A percentile compares a stretch with the other conserved stretches of the same genome.
Conservation (phyloP, 2,329 filamentous ascomycete genomes). For the Fusarium clavum region DNA sequence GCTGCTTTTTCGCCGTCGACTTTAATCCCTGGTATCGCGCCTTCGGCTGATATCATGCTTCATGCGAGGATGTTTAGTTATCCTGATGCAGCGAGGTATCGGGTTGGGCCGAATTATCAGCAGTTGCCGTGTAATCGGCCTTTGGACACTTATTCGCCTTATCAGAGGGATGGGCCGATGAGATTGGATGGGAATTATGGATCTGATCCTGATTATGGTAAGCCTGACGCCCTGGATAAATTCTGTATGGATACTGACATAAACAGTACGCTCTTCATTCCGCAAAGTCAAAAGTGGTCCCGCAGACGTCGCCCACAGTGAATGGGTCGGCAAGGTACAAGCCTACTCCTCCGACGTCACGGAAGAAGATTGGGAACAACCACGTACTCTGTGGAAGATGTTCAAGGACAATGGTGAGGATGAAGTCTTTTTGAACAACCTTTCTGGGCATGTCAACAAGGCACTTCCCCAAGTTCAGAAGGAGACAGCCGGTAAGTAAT, state of each 20-base stretch:
- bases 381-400: neutral
- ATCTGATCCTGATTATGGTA: conserved; percentile 3
- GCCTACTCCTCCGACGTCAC: neutral
- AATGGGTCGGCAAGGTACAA: conserved; percentile 1
- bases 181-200: neutral
- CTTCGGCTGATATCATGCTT: conserved; percentile 59
- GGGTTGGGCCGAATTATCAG: conserved; percentile 64
- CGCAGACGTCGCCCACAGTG: conserved; percentile 1
- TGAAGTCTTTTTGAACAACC: neutral
- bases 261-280: neutral
- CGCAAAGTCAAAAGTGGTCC: conserved; percentile 3
- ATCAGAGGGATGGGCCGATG: neutral
- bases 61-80: conserved; percentile 64
- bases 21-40: conserved; percentile 63
- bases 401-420: neutral
- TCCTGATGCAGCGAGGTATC: conserved; percentile 62
- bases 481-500: neutral
- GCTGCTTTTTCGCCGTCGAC: conserved; percentile 63
- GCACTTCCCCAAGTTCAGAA: neutral
- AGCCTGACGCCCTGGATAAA: no score
- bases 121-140: conserved; percentile 55
- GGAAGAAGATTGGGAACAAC: conserved; percentile 9
- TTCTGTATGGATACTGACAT: neutral
- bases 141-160: neutral
- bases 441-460: conserved; percentile 1